Base-by-base conservation (phyloP, 176 grass and related monocot species). In the Puccinellia tenuiflora region DNA sequence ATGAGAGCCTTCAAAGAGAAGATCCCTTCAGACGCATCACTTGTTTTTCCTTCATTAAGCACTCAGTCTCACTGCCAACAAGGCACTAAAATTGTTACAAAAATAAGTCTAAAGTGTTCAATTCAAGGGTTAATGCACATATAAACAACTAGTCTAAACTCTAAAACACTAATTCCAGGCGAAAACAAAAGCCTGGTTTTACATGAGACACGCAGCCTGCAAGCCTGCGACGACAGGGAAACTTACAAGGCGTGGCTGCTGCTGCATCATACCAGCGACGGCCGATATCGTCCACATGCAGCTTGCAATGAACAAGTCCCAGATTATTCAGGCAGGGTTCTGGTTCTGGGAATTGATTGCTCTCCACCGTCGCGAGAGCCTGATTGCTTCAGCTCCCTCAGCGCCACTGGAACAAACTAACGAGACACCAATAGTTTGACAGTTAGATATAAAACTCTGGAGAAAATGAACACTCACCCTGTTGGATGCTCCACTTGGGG, bases 351-450 rank as follows among this genome's bases (percentile, higher is more conserved):
- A 51, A 51, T 16, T 18, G 45, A 31, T 56, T 73, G 66, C 18
- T 70, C 76, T 73, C 47, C 35, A 29, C 68, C 65, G 67, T 75
- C 26, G 20, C 47, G 29, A 37, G n/a, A 39, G 47, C 29, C 75
- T 59, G 20, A 47, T 37, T 74, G 87, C 60, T 84, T 87, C 57
- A 87, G 8, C 11, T 83, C 88, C 59, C 51, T 87, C 57, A 76
- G 50, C 64, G 88, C 88, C 50, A 57, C 80, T 84, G 88, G 42
- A 63, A 84, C 67, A 62, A 87, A 80, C 80, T 84, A 52, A 78
- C 2, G 5, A 45, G 10, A 35, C 5, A 53, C 7, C 29, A 15
- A 3, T 42, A 83, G 60, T 31, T 53, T n/a, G 5, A 56, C 25
- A 42, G 1, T 42, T 12, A 45, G 7, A 11, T 22, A 18, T 51